phyloP scores from a whole-genome alignment of 148 eudicot species.

The Polygonum maritimum region DNA sequence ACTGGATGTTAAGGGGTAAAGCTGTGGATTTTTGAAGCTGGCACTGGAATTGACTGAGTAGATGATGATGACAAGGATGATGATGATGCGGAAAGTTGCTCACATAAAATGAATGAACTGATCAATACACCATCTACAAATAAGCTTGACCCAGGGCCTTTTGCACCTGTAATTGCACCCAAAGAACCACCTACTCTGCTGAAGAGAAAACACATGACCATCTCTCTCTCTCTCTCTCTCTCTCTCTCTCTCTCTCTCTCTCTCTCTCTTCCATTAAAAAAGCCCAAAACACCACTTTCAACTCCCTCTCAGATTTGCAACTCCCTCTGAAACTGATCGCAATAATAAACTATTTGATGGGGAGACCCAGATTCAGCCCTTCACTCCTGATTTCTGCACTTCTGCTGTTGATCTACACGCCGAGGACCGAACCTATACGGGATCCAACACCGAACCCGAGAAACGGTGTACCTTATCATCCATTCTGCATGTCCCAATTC shows the following conservation, averaged over 20 bases:
- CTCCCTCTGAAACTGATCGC: neutral
- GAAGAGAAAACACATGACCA: slow-evolving; percentile 41
- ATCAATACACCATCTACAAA: slow-evolving; percentile 15
- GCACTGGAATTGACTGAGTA: too few relatives aligned
- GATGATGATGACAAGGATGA: too few relatives aligned
- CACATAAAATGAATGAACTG: slow-evolving; percentile 33
- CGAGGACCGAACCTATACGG: slow-evolving; percentile 17
- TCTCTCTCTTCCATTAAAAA: slow-evolving; percentile 19
- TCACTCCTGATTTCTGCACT: slow-evolving; percentile 8
- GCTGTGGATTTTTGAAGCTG: neutral
- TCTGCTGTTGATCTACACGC: slow-evolving; percentile 24
- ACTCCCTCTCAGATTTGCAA: slow-evolving; percentile 10
- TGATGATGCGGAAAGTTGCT: neutral
- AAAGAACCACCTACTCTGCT: slow-evolving; percentile 23
- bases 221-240: slow-evolving; percentile 13
- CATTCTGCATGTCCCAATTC: slow-evolving; percentile 51
- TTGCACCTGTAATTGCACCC: slow-evolving; percentile 6
- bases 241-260: slow-evolving; percentile 16
- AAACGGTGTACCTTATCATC: slow-evolving; percentile 25
- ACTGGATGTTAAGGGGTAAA: slow-evolving; percentile 1
- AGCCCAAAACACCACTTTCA: slow-evolving; percentile 10
- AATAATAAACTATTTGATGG: slow-evolving; percentile 24
- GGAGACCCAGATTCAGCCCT: slow-evolving; percentile 12
- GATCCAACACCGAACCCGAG: slow-evolving; percentile 21
- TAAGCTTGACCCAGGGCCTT: neutral